Conservation (phyloP, 2,329 filamentous ascomycete species). For the Alternaria ventricosa region DNA sequence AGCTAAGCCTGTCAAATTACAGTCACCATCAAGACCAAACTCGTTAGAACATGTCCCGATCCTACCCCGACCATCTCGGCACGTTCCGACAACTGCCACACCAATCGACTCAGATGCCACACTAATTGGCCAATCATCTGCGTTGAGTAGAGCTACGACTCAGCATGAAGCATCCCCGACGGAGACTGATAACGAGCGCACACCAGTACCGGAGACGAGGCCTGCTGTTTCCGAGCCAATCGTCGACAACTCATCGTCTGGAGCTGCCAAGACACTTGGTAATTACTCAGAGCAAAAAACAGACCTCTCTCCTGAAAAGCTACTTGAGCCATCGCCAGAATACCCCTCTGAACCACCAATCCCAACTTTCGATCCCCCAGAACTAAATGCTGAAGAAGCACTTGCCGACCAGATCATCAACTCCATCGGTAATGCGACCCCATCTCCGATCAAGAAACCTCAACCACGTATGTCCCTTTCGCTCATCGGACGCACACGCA, state of each 20-base stretch:
- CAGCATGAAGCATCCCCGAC: slow-evolving; percentile 1
- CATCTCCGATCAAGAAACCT: slow-evolving; percentile 50
- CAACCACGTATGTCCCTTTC: slow-evolving; percentile 51
- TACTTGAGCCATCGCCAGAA: slow-evolving; percentile 16
- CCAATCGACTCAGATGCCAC: slow-evolving; percentile 39
- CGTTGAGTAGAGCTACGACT: slow-evolving; percentile 14
- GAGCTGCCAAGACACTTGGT: slow-evolving; percentile 2
- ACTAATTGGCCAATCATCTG: slow-evolving; percentile 30
- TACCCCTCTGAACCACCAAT: slow-evolving; percentile 22
- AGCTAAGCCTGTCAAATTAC: slow-evolving; percentile 17
- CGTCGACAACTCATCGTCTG: slow-evolving; percentile 5
- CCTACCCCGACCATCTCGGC: slow-evolving; percentile 11
- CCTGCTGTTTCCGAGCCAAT: slow-evolving; percentile 17
- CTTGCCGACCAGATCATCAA: slow-evolving; percentile 51
- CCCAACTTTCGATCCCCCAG: slow-evolving; percentile 26
- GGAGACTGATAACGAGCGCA: slow-evolving; percentile 5
- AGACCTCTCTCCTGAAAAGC: slow-evolving; percentile 14
- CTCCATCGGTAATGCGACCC: slow-evolving; percentile 48
- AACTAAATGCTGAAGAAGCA: slow-evolving; percentile 35
- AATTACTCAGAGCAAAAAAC: not conserved
- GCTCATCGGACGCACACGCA: slow-evolving; percentile 55
- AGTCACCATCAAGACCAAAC: slow-evolving; percentile 18
- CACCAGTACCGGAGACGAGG: not conserved
- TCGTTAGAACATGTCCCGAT: slow-evolving; percentile 26
- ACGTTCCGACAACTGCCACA: slow-evolving; percentile 14